phyloP scores from a whole-genome alignment of 2,329 filamentous ascomycete species.

The Scopulariopsis brevicaulis region DNA sequence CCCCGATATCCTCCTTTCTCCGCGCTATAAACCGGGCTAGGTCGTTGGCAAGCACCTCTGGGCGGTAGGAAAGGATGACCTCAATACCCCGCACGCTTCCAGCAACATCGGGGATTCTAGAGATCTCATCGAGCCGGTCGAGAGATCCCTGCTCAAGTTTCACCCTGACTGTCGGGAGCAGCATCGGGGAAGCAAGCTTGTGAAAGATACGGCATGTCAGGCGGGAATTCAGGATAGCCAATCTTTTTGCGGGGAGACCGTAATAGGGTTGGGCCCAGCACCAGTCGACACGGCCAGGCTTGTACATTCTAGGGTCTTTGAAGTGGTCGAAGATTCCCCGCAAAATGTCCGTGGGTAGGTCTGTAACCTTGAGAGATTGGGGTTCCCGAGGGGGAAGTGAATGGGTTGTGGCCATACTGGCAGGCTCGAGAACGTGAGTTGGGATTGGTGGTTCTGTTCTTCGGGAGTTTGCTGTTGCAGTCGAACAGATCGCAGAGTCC shows the following conservation, averaged over 20 bases:
- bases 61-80: neutral
- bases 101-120: neutral
- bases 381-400: too few species aligned
- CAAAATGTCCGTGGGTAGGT: neutral
- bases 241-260: neutral
- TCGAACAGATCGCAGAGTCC: too few species aligned
- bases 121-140: neutral
- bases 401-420: too few species aligned
- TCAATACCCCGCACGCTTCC: neutral
- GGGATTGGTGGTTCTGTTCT: too few species aligned
- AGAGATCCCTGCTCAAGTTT: neutral
- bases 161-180: neutral
- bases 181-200: neutral
- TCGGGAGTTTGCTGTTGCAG: too few species aligned
- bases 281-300: neutral
- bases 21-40: neutral
- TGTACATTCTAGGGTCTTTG: neutral
- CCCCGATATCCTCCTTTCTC: neutral
- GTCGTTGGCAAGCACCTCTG: neutral
- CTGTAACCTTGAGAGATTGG: neutral
- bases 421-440: too few species aligned
- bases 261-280: neutral
- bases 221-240: neutral
- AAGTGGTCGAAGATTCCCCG: neutral
- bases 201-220: neutral